Evolutionary conservation across 345 rosid genomes (phyloP).

Genomic region (Arabidopsis arenosa): DNA sequence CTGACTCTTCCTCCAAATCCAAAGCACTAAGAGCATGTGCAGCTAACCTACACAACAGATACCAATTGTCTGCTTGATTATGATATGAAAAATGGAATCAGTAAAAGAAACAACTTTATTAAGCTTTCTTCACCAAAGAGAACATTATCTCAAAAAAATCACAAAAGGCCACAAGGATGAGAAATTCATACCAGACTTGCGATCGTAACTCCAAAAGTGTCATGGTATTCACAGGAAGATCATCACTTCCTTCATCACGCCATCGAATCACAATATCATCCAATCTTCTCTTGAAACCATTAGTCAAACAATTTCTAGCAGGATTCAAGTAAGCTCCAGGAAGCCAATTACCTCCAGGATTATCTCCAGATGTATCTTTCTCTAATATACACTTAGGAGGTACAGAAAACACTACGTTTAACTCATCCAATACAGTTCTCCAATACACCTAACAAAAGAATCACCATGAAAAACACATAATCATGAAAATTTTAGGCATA

Average conservation of each 20-base stretch:
- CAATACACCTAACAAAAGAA: conserved; percentile 70
- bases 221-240: conserved; percentile 69
- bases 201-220: conserved; percentile 70
- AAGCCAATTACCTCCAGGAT: conserved; percentile 92
- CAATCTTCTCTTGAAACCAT: conserved; percentile 56
- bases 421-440: conserved; percentile 75
- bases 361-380: conserved; percentile 48
- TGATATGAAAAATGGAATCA: neutral
- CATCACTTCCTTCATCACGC: conserved; percentile 85
- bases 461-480: neutral
- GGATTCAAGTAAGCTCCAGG: conserved; percentile 86
- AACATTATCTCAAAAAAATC: neutral
- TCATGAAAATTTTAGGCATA: neutral
- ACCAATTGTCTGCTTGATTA: neutral
- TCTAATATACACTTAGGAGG: conserved; percentile 69
- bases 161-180: conserved; percentile 18
- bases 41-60: conserved; percentile 61
- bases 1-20: conserved; percentile 75
- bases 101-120: conserved; percentile 1
- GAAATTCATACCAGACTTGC: conserved; percentile 81
- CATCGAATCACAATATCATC: conserved; percentile 72
- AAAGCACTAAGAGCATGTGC: conserved; percentile 75
- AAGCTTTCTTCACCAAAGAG: neutral
- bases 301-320: conserved; percentile 70
- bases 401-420: conserved; percentile 59